Evolutionary conservation across 768 basidiomycete genomes (phyloP), one percentile per base, ranked within the genome.

Genomic region (Suillus lakei): DNA sequence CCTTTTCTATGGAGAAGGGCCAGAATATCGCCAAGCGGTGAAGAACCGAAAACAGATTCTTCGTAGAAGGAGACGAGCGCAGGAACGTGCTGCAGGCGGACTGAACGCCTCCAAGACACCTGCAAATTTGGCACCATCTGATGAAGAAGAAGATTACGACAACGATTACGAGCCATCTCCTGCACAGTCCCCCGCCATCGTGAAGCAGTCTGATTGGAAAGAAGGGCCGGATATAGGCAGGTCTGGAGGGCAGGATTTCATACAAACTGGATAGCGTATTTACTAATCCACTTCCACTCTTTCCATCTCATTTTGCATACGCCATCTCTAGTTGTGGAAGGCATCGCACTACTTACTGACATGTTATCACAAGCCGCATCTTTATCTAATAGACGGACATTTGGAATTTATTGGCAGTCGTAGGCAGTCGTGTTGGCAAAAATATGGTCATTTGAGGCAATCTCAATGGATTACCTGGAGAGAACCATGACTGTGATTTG

Each of bases 1-100:
- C 64, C 73, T 99, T 64, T 96, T 97, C 76, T 99, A 91, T 74
- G 94, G 95, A n/a, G 90, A 91, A 60, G 91, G 91, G 46, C 64
- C 78, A 62, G 85, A 82, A 62, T 90, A 91, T 75, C 82, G 86
- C 67, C 81, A 84, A 53, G 90, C 89, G 50, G 80, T 95, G 65
- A 80, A 87, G 76, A 88, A 83, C 68, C 79, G 95, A 66, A 93
- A 93, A 81, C 91, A 90, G 83, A 90, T 96, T 55, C 80, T 96
- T 69, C 83, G 82, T 71, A 79, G 91, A 61, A 79, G 92, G 61
- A 80, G 89, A 69, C 82, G 90, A 67, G 92, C 92, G 36, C 85
- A 88, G 75, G 92, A 92, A 78, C 79, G 91, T 21, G 86, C 86
- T 0, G 85, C 85, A 46, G 76, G 76, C 23, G 76, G 77, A 16